Conservation (phyloP, 148 eudicot species). For the Hydrangea macrophylla region DNA sequence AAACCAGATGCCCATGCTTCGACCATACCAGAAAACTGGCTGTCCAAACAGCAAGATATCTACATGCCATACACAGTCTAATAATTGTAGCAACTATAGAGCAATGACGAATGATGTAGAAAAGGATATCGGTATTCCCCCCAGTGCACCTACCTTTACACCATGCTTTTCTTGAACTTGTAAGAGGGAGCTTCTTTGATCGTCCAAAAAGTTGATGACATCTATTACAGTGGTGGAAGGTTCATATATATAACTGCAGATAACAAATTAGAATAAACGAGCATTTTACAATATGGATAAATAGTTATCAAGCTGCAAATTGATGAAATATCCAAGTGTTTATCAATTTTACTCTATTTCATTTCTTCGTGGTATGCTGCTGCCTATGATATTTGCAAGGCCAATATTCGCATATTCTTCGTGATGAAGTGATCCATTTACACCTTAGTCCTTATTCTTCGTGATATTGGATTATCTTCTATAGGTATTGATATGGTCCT, state of each 20-base stretch:
- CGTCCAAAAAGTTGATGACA: conserved; percentile 61
- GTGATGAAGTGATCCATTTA: too few species aligned
- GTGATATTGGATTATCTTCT: too few species aligned
- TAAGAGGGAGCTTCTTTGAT: conserved; percentile 67
- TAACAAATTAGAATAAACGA: conserved; percentile 13
- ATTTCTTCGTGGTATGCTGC: not conserved
- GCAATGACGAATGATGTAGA: not conserved
- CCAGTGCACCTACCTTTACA: conserved; percentile 50
- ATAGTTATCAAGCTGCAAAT: not conserved
- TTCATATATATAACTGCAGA: conserved; percentile 82
- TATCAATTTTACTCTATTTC: not conserved
- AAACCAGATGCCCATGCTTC: conserved; percentile 99
- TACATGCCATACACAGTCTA: conserved; percentile 29
- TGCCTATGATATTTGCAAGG: too few species aligned
- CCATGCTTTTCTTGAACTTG: conserved; percentile 88
- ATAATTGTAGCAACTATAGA: not conserved
- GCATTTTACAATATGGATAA: not conserved
- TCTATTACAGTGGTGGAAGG: conserved; percentile 70
- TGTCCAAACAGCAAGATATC: conserved; percentile 95
- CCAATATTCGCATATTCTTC: too few species aligned
- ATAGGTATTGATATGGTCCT: too few species aligned
- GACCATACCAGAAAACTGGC: conserved; percentile 94
- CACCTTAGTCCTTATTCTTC: too few species aligned
- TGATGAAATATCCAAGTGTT: not conserved
- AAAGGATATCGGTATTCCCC: not conserved